Conservation (phyloP, 2,329 filamentous ascomycete genomes). For the Botryotinia narcissicola region DNA sequence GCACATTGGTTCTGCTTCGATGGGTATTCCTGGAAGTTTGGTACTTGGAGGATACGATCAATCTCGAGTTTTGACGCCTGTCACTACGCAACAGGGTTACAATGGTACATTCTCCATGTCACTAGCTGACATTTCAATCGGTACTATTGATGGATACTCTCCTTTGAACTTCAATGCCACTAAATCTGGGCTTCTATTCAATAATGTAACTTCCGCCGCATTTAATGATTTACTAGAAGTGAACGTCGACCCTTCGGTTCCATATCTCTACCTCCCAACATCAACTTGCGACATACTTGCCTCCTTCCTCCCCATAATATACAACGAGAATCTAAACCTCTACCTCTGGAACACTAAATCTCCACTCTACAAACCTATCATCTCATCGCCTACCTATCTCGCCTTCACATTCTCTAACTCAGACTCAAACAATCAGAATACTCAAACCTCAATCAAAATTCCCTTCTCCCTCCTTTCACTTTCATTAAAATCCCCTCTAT, state of each 20-base stretch:
- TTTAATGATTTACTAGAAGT: constrained; percentile 24
- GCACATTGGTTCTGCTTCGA: constrained; percentile 27
- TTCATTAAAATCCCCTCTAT: neutral
- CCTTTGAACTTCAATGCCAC: constrained; percentile 24
- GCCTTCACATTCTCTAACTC: constrained; percentile 38
- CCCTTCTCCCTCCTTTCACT: constrained; percentile 2
- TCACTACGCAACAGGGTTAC: constrained; percentile 22
- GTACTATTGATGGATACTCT: constrained; percentile 25
- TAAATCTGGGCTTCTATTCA: constrained; percentile 23
- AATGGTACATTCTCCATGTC: constrained; percentile 5
- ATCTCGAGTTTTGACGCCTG: constrained; percentile 23
- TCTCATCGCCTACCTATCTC: constrained; percentile 40
- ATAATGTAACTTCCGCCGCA: neutral
- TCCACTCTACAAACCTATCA: constrained; percentile 34
- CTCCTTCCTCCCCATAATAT: constrained; percentile 37
- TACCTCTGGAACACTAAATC: constrained; percentile 40
- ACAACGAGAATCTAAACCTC: constrained; percentile 32
- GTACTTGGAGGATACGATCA: constrained; percentile 31
- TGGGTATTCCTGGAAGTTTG: constrained; percentile 27
- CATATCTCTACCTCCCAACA: constrained; percentile 40
- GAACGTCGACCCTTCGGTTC: constrained; percentile 27
- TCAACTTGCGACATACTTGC: constrained; percentile 41
- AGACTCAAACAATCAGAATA: neutral
- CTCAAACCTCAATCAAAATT: constrained; percentile 4
- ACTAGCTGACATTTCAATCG: constrained; percentile 28